phyloP scores from a whole-genome alignment of 352 stramenopile species.

The Phytopythium kandeliae region DNA sequence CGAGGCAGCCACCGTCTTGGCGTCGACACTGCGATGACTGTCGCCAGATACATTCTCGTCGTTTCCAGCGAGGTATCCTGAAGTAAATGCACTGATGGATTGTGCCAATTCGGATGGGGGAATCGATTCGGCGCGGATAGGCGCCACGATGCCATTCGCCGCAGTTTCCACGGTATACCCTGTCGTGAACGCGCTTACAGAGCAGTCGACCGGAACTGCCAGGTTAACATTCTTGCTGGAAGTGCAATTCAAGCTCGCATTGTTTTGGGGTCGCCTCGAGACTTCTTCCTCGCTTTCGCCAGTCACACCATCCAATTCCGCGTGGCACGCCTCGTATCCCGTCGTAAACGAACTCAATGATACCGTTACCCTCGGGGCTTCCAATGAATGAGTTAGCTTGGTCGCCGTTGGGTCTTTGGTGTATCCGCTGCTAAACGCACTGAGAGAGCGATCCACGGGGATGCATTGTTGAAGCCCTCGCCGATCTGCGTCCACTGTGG shows the following conservation, averaged over 20 bases:
- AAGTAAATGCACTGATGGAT: conserved; percentile 3
- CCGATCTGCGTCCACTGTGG: not conserved
- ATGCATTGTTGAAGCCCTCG: conserved; percentile 2
- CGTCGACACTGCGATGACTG: not conserved
- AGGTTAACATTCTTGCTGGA: not conserved
- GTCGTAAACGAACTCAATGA: conserved; percentile 19
- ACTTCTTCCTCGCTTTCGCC: not conserved
- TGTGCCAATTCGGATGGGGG: not conserved
- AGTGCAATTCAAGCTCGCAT: not conserved
- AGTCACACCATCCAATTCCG: not conserved
- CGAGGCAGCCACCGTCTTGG: conserved; percentile 1
- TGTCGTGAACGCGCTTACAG: conserved; percentile 31
- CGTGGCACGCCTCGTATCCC: conserved; percentile 9
- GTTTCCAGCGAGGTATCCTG: not conserved
- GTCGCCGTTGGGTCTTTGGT: not conserved
- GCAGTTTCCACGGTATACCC: conserved; percentile 14
- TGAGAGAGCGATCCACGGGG: conserved; percentile 27
- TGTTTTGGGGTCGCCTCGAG: not conserved
- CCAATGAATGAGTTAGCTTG: not conserved
- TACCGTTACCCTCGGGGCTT: not conserved
- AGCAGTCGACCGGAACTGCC: conserved; percentile 15
- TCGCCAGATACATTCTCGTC: not conserved
- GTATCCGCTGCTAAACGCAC: conserved; percentile 29
- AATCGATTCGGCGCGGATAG: not conserved
- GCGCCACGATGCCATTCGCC: too few relatives aligned